phyloP scores from a whole-genome alignment of 192 early-diverging fungal species.

The Rhizophagus sp. region DNA sequence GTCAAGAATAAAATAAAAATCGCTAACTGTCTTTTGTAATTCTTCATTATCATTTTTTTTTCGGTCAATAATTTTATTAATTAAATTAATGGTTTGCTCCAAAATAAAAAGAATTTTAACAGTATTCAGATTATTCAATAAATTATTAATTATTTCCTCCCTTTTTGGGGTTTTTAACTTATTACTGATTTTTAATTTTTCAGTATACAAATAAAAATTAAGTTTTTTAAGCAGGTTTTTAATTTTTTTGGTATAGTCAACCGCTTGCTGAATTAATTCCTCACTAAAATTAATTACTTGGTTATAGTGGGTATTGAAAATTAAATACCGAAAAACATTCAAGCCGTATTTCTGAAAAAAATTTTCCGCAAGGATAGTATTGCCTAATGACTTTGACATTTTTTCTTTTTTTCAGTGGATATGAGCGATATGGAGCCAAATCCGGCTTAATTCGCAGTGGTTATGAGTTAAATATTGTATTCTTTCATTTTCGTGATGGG shows the following conservation, averaged over 20 bases:
- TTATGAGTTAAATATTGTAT: neutral
- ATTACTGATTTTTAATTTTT: neutral
- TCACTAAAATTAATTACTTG: constrained; percentile 12
- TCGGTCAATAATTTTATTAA: neutral
- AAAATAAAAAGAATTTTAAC: neutral
- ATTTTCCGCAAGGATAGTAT: neutral
- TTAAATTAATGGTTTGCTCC: neutral
- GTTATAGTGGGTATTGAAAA: neutral
- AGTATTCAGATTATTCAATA: neutral
- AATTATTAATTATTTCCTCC: neutral
- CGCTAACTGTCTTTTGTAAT: too few species aligned
- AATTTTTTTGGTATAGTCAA: neutral
- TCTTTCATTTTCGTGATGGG: constrained; percentile 5
- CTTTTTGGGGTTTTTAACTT: neutral
- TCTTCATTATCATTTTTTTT: neutral
- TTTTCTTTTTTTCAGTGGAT: neutral
- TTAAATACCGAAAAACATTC: neutral
- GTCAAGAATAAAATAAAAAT: too few species aligned
- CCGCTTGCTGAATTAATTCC: constrained; percentile 2
- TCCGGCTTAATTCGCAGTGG: neutral
- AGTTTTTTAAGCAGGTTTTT: neutral
- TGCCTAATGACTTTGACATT: constrained; percentile 4
- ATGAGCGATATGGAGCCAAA: constrained; percentile 3
- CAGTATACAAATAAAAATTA: neutral
- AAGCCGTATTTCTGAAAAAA: neutral